Conservation (phyloP, 768 basidiomycete genomes). For the Pleurotus eryngii region DNA sequence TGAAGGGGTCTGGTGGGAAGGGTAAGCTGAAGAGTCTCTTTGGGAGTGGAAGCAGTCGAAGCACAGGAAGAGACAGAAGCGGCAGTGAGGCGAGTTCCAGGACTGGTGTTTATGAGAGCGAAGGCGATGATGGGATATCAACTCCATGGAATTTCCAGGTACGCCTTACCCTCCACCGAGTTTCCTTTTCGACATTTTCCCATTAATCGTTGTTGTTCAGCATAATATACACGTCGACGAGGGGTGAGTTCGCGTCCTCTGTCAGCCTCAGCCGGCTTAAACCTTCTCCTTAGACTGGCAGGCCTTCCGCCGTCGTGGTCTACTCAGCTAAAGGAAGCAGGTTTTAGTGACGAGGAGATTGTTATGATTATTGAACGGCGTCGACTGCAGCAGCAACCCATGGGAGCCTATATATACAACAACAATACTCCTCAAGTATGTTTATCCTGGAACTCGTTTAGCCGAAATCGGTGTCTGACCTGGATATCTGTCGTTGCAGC, state of each 20-base stretch:
- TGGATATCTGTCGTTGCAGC: background rate
- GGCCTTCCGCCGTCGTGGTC: constrained; percentile 78
- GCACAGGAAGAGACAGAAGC: background rate
- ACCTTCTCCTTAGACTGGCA: constrained; percentile 36
- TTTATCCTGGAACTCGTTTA: background rate
- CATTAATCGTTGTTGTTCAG: constrained; percentile 25
- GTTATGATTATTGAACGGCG: constrained; percentile 48
- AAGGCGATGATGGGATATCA: constrained; percentile 61
- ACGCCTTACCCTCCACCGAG: constrained; percentile 17
- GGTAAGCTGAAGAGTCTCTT: background rate
- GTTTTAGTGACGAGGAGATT: constrained; percentile 71
- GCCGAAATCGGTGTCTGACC: background rate
- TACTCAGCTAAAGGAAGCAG: constrained; percentile 53
- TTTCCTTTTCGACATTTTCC: background rate
- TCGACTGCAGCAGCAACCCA: constrained; percentile 2
- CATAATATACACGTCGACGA: constrained; percentile 82
- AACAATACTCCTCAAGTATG: background rate
- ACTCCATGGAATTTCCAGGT: constrained; percentile 77
- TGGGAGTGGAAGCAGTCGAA: constrained; percentile 1
- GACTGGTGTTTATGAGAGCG: constrained; percentile 4
- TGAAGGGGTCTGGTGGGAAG: background rate
- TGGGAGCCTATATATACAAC: constrained; percentile 7
- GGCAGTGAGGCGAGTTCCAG: constrained; percentile 2
- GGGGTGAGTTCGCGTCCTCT: constrained; percentile 39
- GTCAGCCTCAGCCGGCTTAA: background rate